Percentiles rank a stretch among this genome's conserved stretches.
Conservation (phyloP, 345 rosid species). For the Capsella bursapastoris region DNA sequence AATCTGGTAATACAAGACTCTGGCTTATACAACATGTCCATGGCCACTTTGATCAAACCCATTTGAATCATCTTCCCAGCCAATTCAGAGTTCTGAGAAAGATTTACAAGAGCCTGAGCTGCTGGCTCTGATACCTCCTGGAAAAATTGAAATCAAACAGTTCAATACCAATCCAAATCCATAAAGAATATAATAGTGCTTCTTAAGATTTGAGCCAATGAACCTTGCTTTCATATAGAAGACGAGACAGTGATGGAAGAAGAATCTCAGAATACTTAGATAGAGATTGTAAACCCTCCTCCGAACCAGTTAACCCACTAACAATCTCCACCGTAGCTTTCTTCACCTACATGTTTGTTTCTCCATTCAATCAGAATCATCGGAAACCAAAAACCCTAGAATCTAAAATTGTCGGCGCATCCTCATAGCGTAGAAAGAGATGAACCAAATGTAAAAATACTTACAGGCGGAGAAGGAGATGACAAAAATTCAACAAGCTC, state of each 20-base stretch:
- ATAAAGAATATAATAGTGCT: background rate
- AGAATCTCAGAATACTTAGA: conserved; percentile 52
- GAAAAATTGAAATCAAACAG: conserved; percentile 25
- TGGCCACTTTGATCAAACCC: conserved; percentile 64
- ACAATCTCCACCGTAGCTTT: conserved; percentile 87
- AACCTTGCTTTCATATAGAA: conserved; percentile 76
- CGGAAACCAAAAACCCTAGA: conserved; percentile 19
- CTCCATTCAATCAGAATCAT: conserved; percentile 12
- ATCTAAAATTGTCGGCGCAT: background rate
- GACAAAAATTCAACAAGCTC: conserved; percentile 76
- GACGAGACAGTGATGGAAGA: conserved; percentile 64
- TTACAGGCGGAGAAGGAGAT: conserved; percentile 71
- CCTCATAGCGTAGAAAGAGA: conserved; percentile 20
- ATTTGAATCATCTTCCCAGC: conserved; percentile 69
- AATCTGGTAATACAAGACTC: conserved; percentile 58
- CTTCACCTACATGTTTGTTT: conserved; percentile 57
- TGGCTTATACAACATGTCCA: conserved; percentile 78
- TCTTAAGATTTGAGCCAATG: conserved; percentile 5
- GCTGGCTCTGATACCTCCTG: conserved; percentile 92
- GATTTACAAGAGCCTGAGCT: conserved; percentile 85
- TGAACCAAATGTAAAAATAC: conserved; percentile 28
- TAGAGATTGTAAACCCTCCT: conserved; percentile 79
- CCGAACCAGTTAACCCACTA: conserved; percentile 82
- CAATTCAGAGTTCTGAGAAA: conserved; percentile 71
- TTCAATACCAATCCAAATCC: conserved; percentile 19